Evolutionary conservation across 2,329 filamentous ascomycete genomes (phyloP), one percentile per base, ranked within the genome.

Genomic region (Scedosporium minutisporum): DNA sequence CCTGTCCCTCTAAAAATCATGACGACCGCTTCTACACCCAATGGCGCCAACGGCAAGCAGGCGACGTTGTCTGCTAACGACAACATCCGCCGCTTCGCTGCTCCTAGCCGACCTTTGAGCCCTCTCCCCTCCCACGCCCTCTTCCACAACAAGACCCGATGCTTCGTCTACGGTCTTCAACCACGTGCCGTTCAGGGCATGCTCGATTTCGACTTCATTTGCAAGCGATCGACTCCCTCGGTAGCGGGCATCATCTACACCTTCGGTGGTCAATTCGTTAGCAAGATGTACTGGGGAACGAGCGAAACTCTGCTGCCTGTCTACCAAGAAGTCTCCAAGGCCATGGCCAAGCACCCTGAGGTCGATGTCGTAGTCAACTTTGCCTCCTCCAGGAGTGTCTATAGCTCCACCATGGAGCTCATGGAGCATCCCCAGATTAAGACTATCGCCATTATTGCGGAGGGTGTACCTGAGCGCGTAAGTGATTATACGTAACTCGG

Each of bases 211-310:
- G 95, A 99, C 84, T 99, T 97, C 86, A 99, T 99, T 82, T 99
- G 95, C 92, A 97, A 97, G 87, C 91, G 95, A 73, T 85, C 87
- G 75, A 96, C 90, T 65, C 95, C 95, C 67, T 99, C 95, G 64
- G 95, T 99, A 64, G 95, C 95, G 69, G 95, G 93, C 76, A 97
- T 99, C 80, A 97, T 99, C 85, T 99, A 99, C 85, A 97, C 95
- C 71, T 99, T 99, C 75, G 95, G 95, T 76, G 95, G 95, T 70
- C 95, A 99, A 81, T 99, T 99, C 87, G 95, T 99, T 76, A 97
- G 92, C 88, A 99, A 99, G 88, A 97, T 99, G 95, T 99, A 99
- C 90, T 99, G 95, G 95, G 95, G 95, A 74, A 99, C 95, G 74
- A 97, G 92, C 82, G 95, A 99, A 85, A 99, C 95, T 66, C 88